phyloP scores from a whole-genome alignment of 2,329 filamentous ascomycete species.

The Phoma sp. region DNA sequence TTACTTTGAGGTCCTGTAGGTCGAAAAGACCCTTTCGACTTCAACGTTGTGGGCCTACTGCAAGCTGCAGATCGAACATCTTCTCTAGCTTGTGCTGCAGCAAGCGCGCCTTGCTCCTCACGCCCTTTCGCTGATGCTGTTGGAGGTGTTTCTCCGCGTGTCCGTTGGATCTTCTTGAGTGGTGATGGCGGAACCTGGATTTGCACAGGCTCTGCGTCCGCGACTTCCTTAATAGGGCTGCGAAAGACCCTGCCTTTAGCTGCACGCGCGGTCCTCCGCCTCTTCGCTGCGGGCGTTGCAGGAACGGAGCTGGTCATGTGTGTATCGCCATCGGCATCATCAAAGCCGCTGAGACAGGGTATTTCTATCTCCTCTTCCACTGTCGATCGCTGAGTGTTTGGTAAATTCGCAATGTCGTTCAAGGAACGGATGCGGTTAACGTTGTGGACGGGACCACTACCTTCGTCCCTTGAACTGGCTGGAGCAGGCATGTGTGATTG shows the following conservation, averaged over 20 bases:
- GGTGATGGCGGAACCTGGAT: slow-evolving; percentile 20
- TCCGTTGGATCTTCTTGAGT: slow-evolving; percentile 31
- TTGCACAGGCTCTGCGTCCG: slow-evolving; percentile 18
- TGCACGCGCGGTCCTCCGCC: slow-evolving; percentile 37
- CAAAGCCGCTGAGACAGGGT: slow-evolving; percentile 41
- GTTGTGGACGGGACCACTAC: slow-evolving; percentile 20
- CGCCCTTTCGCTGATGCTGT: slow-evolving; percentile 33
- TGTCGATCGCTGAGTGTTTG: slow-evolving; percentile 41
- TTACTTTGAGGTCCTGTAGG: slow-evolving; percentile 24
- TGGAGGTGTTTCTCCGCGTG: slow-evolving; percentile 27
- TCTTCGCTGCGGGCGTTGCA: slow-evolving; percentile 38
- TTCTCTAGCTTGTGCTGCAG: slow-evolving; percentile 34
- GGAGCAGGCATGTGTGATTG: slow-evolving; percentile 22
- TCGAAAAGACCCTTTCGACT: slow-evolving; percentile 26
- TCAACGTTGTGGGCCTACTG: slow-evolving; percentile 32
- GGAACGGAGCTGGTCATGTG: slow-evolving; percentile 35
- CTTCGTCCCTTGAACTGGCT: slow-evolving; percentile 24
- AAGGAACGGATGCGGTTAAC: slow-evolving; percentile 36
- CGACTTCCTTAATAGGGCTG: slow-evolving; percentile 23
- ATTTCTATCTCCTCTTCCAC: slow-evolving; percentile 44
- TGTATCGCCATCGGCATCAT: slow-evolving; percentile 44
- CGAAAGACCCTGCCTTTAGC: slow-evolving; percentile 30
- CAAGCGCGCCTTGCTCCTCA: slow-evolving; percentile 46
- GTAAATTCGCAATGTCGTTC: slow-evolving; percentile 46
- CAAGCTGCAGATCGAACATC: slow-evolving; percentile 23